These are phyloP conservation scores for Wolfiporia cocos DNA, from an alignment of 1,284 basidiomycete genomes.

Conservation along the genomic window DNA sequence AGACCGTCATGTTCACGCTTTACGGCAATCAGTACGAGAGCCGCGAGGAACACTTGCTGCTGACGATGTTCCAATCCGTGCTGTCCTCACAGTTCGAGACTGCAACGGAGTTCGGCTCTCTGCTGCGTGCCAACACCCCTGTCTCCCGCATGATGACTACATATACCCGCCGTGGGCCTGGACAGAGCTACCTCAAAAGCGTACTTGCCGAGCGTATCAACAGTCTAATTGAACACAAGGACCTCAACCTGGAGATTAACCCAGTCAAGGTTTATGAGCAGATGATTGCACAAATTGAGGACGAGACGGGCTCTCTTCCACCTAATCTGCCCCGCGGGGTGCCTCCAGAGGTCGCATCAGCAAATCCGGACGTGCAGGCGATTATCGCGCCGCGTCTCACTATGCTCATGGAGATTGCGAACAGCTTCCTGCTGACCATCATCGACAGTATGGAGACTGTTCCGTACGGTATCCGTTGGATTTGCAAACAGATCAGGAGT, in stretches of 20 bases:
- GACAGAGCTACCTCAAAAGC: constrained; percentile 96
- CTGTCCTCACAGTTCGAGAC: constrained; percentile 98
- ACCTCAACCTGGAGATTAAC: constrained; percentile 98
- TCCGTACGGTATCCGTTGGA: constrained; percentile 99
- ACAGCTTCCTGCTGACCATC: constrained; percentile 94
- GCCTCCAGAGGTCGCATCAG: constrained; percentile 87
- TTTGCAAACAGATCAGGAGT: constrained; percentile 98
- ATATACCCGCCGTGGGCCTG: constrained; percentile 96
- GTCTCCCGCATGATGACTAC: constrained; percentile 99
- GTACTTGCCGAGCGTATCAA: constrained; percentile 98
- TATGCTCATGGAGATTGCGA: constrained; percentile 99
- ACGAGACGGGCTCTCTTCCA: constrained; percentile 89
- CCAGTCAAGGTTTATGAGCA: constrained; percentile 99
- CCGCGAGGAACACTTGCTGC: constrained; percentile 94
- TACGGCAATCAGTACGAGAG: constrained; percentile 99
- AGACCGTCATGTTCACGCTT: constrained; percentile 99
- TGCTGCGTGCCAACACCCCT: constrained; percentile 96
- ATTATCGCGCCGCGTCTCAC: constrained; percentile 95
- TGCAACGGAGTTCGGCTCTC: constrained; percentile 95
- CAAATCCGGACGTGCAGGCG: constrained; percentile 93
- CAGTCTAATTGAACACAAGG: constrained; percentile 97
- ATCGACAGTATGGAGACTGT: constrained; percentile 98
- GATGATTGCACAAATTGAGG: constrained; percentile 98
- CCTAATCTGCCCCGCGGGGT: constrained; percentile 89
- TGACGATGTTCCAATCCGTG: constrained; percentile 99